Evolutionary conservation across 2,329 filamentous ascomycete genomes (phyloP).

Genomic region (Microcyclospora tardicrescens): DNA sequence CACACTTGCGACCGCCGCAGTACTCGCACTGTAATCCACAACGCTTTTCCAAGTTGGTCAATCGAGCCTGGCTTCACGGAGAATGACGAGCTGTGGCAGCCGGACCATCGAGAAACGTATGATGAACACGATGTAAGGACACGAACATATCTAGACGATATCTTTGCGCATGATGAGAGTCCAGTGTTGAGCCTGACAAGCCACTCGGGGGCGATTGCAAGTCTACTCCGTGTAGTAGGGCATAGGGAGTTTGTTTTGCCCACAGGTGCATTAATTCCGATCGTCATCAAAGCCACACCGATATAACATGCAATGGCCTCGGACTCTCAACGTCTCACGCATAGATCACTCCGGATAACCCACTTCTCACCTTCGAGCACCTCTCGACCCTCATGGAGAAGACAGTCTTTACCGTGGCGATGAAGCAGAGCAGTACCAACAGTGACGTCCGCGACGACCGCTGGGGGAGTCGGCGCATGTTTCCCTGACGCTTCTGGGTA

Average conservation of each 20-base stretch:
- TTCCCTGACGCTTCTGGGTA: conserved; percentile 51
- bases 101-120: conserved; percentile 36
- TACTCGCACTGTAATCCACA: conserved; percentile 40
- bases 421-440: conserved; percentile 79
- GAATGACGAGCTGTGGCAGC: conserved; percentile 40
- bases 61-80: conserved; percentile 53
- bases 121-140: conserved; percentile 26
- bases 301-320: background rate
- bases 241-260: conserved; percentile 35
- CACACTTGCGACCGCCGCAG: conserved; percentile 57
- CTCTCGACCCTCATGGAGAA: conserved; percentile 76
- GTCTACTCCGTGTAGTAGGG: conserved; percentile 34
- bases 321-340: conserved; percentile 40
- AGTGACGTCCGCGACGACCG: conserved; percentile 60
- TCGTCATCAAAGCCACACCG: conserved; percentile 32
- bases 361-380: conserved; percentile 77
- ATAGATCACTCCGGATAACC: conserved; percentile 76
- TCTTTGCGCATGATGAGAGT: conserved; percentile 37
- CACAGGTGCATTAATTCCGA: conserved; percentile 40
- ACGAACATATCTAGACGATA: conserved; percentile 35
- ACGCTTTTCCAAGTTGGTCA: conserved; percentile 38
- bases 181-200: conserved; percentile 41
- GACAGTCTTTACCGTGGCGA: conserved; percentile 76
- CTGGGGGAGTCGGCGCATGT: conserved; percentile 28
- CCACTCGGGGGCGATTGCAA: conserved; percentile 47